Base-by-base conservation (phyloP, 257 asterid species). In the Nemophila menziesii region DNA sequence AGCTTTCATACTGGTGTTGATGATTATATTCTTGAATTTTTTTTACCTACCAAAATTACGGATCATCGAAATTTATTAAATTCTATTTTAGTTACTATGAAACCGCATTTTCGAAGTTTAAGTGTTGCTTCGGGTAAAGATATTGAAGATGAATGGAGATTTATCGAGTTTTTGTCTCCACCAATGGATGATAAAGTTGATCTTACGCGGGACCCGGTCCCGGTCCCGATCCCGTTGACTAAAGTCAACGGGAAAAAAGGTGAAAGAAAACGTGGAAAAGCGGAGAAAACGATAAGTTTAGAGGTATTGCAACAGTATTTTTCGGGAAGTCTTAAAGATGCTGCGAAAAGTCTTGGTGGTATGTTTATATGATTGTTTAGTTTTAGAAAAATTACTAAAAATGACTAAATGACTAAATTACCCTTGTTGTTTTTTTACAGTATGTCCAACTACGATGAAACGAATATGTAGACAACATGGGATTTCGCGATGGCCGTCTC, bases 321-420 rank as follows among this genome's bases (percentile, higher is more conserved):
- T 56, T 69, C 93, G 18, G 93, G 96, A 57, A 82, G 94, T 51
- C 92, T 86, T 2, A 82, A 79, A 78, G 93, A 82, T 64, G 94
- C 94, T 34, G 96, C 96, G 0, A 82, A 74, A 73, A 82, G 84
- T 58, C 94, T 86, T 55, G 96, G 96, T 22, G 96, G 96, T 86
- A 68, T 50, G 79, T 44, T 43, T n/a, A n/a, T 4, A 10, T 43
- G 12, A 24, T n/a, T 43, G n/a, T n/a, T 45, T 16, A 22, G 43
- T 29, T 20, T 39, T 17, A 18, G 9, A n/a, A n/a, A n/a, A n/a
- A n/a, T n/a, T n/a, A n/a, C n/a, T n/a, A n/a, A n/a, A n/a, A n/a
- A n/a, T n/a, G n/a, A n/a, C n/a, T n/a, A n/a, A n/a, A n/a, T n/a
- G n/a, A n/a, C n/a, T 15, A 39, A 44, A 43, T 24, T 48, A 23